phyloP scores from a whole-genome alignment of 768 basidiomycete genomes.

The Naganishia antarctica region DNA sequence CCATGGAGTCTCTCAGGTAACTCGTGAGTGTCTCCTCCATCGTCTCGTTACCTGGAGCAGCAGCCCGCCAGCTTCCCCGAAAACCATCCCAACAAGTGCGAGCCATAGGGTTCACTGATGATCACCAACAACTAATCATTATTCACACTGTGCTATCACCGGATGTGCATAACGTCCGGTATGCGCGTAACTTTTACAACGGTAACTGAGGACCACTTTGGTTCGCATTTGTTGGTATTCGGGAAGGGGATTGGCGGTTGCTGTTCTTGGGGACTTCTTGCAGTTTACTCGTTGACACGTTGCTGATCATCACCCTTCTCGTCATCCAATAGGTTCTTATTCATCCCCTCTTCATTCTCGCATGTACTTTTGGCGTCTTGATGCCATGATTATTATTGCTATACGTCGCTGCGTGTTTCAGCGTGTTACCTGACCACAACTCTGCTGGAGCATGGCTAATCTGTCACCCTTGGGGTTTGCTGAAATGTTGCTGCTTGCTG shows the following conservation, averaged over 20 bases:
- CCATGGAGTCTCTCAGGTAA: background rate
- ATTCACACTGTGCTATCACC: constrained; percentile 24
- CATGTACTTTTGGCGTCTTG: no score
- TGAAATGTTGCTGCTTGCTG: no score
- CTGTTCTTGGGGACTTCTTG: background rate
- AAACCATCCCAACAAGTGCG: background rate
- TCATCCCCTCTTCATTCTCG: background rate
- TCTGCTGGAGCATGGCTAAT: no score
- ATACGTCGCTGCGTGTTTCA: no score
- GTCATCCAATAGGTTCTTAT: background rate
- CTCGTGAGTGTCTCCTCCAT: background rate
- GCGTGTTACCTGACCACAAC: no score
- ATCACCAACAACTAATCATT: constrained; percentile 23
- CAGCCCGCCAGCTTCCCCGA: background rate
- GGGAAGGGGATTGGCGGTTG: background rate
- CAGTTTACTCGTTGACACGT: background rate
- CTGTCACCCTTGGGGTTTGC: no score
- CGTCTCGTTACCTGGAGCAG: background rate
- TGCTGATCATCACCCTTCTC: background rate
- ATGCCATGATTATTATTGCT: no score
- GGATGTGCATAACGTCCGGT: constrained; percentile 23
- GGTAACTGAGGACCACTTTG: constrained; percentile 21
- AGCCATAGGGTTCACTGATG: constrained; percentile 19
- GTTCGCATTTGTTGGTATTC: constrained; percentile 5
- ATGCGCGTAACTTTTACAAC: constrained; percentile 24